Evolutionary conservation across 306 rosid species (phyloP).

Genomic region (Medicago lupulina): DNA sequence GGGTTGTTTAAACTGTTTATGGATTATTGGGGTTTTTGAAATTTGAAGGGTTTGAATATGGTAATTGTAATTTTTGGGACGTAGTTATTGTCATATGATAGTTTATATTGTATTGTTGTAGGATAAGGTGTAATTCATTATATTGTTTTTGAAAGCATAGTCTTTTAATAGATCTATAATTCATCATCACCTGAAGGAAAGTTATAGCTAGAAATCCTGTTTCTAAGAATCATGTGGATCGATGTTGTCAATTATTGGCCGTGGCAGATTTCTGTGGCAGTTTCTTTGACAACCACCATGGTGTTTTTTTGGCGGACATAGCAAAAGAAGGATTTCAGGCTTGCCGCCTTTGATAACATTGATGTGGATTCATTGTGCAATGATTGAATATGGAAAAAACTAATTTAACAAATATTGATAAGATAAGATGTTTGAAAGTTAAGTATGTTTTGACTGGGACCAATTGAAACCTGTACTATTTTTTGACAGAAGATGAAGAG

Average conservation of each 20-base stretch:
- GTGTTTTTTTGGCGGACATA: neutral
- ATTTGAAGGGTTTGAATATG: neutral
- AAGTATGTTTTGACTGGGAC: conserved; percentile 48
- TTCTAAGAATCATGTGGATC: conserved; percentile 31
- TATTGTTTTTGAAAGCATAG: too few species aligned
- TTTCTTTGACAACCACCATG: neutral
- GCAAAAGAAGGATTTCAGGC: neutral
- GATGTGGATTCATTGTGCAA: conserved; percentile 15
- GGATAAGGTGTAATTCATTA: too few species aligned
- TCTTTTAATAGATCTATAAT: too few species aligned
- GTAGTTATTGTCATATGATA: neutral
- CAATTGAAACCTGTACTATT: conserved; percentile 43
- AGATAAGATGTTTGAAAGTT: conserved; percentile 43
- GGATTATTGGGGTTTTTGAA: neutral
- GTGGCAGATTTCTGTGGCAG: neutral
- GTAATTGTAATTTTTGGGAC: neutral
- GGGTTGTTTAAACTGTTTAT: neutral
- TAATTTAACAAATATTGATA: conserved; percentile 28
- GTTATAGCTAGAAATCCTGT: neutral
- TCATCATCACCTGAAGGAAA: neutral
- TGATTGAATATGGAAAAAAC: conserved; percentile 28
- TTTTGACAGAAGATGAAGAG: conserved; percentile 81
- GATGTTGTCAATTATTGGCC: neutral
- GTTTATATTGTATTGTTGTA: neutral
- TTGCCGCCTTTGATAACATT: neutral